Base-by-base conservation (phyloP, 805 yeast genomes). In the Saturnispora sekii region DNA sequence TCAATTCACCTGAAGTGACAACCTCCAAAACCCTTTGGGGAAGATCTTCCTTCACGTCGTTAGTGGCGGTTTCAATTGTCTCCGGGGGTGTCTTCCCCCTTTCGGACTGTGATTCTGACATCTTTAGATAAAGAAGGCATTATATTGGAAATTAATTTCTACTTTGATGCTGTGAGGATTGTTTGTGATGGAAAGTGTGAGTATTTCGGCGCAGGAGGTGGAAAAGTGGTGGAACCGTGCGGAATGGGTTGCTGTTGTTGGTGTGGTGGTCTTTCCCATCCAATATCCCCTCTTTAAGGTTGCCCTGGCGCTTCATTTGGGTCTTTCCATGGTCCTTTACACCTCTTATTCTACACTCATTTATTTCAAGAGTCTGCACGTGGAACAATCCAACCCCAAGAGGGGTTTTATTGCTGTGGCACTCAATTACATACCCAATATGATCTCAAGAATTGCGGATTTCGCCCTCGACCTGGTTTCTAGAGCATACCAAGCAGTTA, bases 221-320 rank as follows among this genome's bases (percentile, higher is more conserved):
- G 40, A 51, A 5, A 49, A 40, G 32, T 57, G 52, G 42, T 48
- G 50, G 47, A 47, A 33, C 10, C 40, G 41, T 31, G 41, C 42
- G 1, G 37, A 50, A 10, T 54, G 51, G 35, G 35, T 43, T 1
- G 14, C 55, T 1, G 18, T 55, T 5, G 26, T 33, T 1, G 31
- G 45, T 8, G 34, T 51, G 8, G n/a, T 58, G 18, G 5, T 58
- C 1, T 34, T 62, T 3, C 52, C 53, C 6, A 46, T 48, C 2
- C 26, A 56, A 10, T 58, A 55, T 40, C 60, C 60, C 4, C 17
- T 62, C 7, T 49, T 53, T 26, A 60, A 57, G 47, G 57, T 62
- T 6, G 48, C 58, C 10, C 17, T 62, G 34, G 66, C 65, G 2
- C 36, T 55, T 12, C 59, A 58, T 44, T 45, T 50, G 6, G 67